phyloP scores from a whole-genome alignment of 1,139 yeast species.

The Taphrina communis region DNA sequence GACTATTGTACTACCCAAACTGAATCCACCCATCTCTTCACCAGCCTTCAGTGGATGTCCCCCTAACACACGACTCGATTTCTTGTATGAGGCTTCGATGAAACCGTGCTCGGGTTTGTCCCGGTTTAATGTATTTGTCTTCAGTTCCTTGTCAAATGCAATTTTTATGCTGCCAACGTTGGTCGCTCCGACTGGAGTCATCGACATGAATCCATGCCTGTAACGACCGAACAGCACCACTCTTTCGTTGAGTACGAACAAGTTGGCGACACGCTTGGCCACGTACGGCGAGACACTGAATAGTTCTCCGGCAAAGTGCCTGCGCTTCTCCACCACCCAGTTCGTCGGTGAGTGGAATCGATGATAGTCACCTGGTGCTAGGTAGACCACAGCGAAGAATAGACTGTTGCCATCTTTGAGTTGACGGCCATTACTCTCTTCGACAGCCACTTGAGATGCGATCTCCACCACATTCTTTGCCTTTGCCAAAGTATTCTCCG shows the following conservation, averaged over 20 bases:
- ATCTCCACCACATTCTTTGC: conserved; percentile 36
- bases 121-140: conserved; percentile 62
- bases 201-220: conserved; percentile 95
- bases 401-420: conserved; percentile 61
- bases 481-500: conserved; percentile 12
- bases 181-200: conserved; percentile 99
- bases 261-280: conserved; percentile 81
- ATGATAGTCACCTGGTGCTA: conserved; percentile 99
- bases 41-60: conserved; percentile 92
- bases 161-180: conserved; percentile 94
- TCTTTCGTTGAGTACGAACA: conserved; percentile 91
- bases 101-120: conserved; percentile 62
- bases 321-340: conserved; percentile 92
- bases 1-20: conserved; percentile 93
- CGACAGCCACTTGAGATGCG: conserved; percentile 34
- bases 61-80: conserved; percentile 77
- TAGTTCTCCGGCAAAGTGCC: conserved; percentile 95
- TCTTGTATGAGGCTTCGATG: conserved; percentile 89
- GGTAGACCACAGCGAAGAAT: conserved; percentile 86
- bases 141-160: conserved; percentile 87
- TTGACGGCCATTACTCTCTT: conserved; percentile 27
- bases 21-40: conserved; percentile 96
- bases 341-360: conserved; percentile 94
- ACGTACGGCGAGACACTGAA: conserved; percentile 97
- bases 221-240: conserved; percentile 94